A percentile compares a stretch with the other conserved stretches of the same genome.
phyloP scores from a whole-genome alignment of 495 filamentous ascomycete species.

The Staphylotrichum longicolle region DNA sequence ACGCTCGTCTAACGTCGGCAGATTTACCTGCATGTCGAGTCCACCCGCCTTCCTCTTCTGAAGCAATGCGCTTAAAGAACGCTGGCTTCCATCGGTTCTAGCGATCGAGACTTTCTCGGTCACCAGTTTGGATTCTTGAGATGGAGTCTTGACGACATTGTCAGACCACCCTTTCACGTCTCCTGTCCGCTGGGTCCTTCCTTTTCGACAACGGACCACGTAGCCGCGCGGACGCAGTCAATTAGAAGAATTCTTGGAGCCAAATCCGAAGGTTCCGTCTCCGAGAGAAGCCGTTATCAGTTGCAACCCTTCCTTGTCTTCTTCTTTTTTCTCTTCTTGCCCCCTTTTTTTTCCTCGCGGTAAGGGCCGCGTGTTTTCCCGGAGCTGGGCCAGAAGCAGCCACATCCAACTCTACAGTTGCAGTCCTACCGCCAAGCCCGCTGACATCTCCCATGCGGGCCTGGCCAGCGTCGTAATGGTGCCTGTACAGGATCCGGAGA shows the following conservation, averaged over 20 bases:
- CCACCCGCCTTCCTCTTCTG: constrained; percentile 2
- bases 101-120: no score
- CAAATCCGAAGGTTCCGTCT: not conserved
- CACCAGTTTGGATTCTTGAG: no score
- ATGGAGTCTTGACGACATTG: not conserved
- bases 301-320: not conserved
- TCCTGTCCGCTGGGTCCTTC: constrained; percentile 5
- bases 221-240: constrained; percentile 9
- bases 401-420: no score
- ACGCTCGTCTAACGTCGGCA: not conserved
- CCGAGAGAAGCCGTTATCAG: constrained; percentile 14
- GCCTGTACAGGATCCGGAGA: not conserved
- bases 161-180: not conserved
- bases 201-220: constrained; percentile 16
- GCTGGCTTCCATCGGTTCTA: not conserved
- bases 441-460: not conserved
- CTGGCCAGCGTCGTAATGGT: not conserved
- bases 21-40: not conserved
- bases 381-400: not conserved
- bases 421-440: no score
- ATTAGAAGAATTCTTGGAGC: not conserved
- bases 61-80: not conserved
- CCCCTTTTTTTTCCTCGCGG: not conserved
- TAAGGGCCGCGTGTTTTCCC: not conserved
- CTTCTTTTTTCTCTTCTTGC: not conserved